Evolutionary conservation across 2,329 filamentous ascomycete genomes (phyloP).

Genomic region (Pyrenophora seminiperda): DNA sequence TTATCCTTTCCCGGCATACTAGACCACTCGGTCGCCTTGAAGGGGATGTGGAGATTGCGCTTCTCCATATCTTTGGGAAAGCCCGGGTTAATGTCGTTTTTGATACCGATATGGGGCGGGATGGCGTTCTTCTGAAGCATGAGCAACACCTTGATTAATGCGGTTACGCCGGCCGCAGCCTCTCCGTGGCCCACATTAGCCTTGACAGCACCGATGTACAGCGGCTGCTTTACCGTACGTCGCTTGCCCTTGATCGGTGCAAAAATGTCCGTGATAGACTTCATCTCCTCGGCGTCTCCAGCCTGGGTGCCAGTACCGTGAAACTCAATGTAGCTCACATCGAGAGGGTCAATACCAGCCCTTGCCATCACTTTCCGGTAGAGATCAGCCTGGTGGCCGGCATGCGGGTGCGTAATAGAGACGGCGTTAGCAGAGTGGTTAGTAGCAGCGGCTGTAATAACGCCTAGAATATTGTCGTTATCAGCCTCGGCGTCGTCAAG

Average conservation of each 20-base stretch:
- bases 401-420: slow-evolving; percentile 37
- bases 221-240: slow-evolving; percentile 5
- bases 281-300: slow-evolving; percentile 30
- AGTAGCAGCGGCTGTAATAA: slow-evolving; percentile 42
- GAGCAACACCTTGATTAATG: slow-evolving; percentile 42
- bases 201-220: slow-evolving; percentile 38
- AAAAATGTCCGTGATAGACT: slow-evolving; percentile 18
- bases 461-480: slow-evolving; percentile 43
- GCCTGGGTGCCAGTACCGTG: slow-evolving; percentile 39
- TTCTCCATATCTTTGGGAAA: not conserved
- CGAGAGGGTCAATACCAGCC: slow-evolving; percentile 44
- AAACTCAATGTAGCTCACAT: slow-evolving; percentile 32
- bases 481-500: slow-evolving; percentile 42
- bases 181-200: slow-evolving; percentile 24
- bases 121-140: slow-evolving; percentile 30
- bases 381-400: slow-evolving; percentile 19
- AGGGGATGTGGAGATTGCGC: not conserved
- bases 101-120: not conserved
- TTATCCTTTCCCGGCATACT: too few relatives aligned
- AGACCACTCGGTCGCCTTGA: not conserved
- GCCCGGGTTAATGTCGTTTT: not conserved
- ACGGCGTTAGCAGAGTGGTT: slow-evolving; percentile 50
- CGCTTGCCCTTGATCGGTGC: too few relatives aligned
- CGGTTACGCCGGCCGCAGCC: slow-evolving; percentile 33
- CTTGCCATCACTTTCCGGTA: slow-evolving; percentile 27